Base-by-base conservation (phyloP, 805 yeast genomes). In the Aciculoconidium aculeatum region DNA sequence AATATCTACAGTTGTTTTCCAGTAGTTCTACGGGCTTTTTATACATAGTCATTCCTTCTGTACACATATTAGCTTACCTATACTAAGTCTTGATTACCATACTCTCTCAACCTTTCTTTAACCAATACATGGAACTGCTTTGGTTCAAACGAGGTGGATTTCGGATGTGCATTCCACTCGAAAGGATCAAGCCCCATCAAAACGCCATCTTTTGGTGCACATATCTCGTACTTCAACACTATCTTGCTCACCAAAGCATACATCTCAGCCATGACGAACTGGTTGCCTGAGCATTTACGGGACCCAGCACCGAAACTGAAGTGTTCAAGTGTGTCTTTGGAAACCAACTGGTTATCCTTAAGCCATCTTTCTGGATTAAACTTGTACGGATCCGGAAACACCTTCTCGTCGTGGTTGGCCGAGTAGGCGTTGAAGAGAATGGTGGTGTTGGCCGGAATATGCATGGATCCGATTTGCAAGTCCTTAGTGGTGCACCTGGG, bases 241-340 rank as follows among this genome's bases (percentile, higher is more conserved):
- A 76, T 45, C 30, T 84, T 68, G 35, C 73, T 55, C 11, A 75
- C 49, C 11, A 80, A 48, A 4, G 72, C 60, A 43, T 82, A 83
- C 43, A 82, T 56, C 47, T 82, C 87, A 31, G 73, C 68, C 40
- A 65, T 61, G 0, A 87, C 87, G 27, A 82, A 59, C 30, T 70
- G 66, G 27, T 68, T 67, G 0, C 92, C 94, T 0, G 80, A 66
- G 49, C 94, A 83, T 75, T 69, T 76, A 32, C 94, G 53, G 1
- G 79, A 61, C 0, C 94, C 94, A 11, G 72, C 68, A 1, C 92
- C 94, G 52, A 80, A 76, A 4, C 84, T 43, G 31, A 74, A 58
- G 51, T 77, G 77, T 22, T 37, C 30, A n/a, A 42, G 30, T 8
- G 43, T 31, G 17, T 36, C 28, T 20, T 39, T 47, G 18, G 47